Evolutionary conservation across 2,329 filamentous ascomycete species (phyloP).

Genomic region (Dactylellina sp.): DNA sequence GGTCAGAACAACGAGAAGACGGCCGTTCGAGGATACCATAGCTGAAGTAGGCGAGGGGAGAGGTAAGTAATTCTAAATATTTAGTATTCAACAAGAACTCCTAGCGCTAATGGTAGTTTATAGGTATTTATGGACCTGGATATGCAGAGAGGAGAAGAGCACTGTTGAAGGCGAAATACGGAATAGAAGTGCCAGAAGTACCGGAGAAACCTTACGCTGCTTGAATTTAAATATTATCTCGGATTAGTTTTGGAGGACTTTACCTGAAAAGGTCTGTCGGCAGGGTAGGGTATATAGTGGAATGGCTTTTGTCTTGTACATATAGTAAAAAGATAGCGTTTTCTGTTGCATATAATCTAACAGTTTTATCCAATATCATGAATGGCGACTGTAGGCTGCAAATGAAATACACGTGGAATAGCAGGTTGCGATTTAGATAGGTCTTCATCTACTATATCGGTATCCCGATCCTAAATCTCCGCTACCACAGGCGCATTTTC

Average conservation of each 20-base stretch:
- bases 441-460: no score
- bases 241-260: not conserved
- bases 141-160: slow-evolving; percentile 86
- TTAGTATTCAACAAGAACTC: not conserved
- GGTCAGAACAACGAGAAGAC: slow-evolving; percentile 78
- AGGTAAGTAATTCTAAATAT: slow-evolving; percentile 70
- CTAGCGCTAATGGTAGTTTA: slow-evolving; percentile 36
- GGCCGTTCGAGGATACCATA: slow-evolving; percentile 82
- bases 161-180: slow-evolving; percentile 86
- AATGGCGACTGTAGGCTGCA: no score
- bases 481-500: not conserved
- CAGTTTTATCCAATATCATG: not conserved
- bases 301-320: slow-evolving; percentile 23
- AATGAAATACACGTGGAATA: no score
- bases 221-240: slow-evolving; percentile 61
- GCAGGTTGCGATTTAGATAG: no score
- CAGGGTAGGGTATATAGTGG: slow-evolving; percentile 31
- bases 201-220: slow-evolving; percentile 63
- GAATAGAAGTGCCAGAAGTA: slow-evolving; percentile 78
- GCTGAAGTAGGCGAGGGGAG: slow-evolving; percentile 85
- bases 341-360: slow-evolving; percentile 30
- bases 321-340: slow-evolving; percentile 33
- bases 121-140: slow-evolving; percentile 82
- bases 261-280: not conserved
- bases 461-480: not conserved